Base-by-base conservation (phyloP, 768 basidiomycete genomes). In the Collybia mongolica region DNA sequence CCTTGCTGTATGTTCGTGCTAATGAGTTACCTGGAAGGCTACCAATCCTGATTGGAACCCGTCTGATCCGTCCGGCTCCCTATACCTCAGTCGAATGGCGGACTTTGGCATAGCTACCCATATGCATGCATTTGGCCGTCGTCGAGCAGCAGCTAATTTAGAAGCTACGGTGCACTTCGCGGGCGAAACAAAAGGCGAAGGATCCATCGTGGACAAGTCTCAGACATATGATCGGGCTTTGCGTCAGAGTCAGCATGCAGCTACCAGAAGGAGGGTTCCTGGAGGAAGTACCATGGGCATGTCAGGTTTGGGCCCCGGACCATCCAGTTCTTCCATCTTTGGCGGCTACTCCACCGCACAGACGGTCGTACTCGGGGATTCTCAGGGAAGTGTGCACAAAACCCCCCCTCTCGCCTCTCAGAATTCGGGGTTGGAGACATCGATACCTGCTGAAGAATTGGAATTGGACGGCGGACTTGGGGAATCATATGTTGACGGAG, bases 1-100 rank as follows among this genome's bases (percentile, higher is more conserved):
- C 24, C 15, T 44, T 1, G n/a, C 24, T 15, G 26, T 20, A 12
- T 46, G 46, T 19, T 37, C 24, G 29, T 58, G 36, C 42, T 28
- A 26, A 12, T 9, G 11, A 32, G 32, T 14, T 9, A 2, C 24
- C 5, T 48, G 38, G 3, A 56, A 88, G 84, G 93, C 93, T 38
- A 88, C 93, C 1, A 91, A 98, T 69, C 96, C 96, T 9, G 91
- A 93, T 52, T 99, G 96, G 96, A 88, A 82, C 54, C 96, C 96
- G 0, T 76, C 83, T 0, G 95, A 99, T 63, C 93, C 93, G 0
- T 81, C 90, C 3, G 88, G 93, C 11, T 98, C 94, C 2, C 75
- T 97, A 11, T 98, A 93, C 66, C 82, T 98, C 46, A 88, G 80
- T 55, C 82, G 90, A 42, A 83, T 98, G 72, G 86, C 88, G 2